phyloP scores from a whole-genome alignment of 257 asterid genomes.

The Plantago elongata region DNA sequence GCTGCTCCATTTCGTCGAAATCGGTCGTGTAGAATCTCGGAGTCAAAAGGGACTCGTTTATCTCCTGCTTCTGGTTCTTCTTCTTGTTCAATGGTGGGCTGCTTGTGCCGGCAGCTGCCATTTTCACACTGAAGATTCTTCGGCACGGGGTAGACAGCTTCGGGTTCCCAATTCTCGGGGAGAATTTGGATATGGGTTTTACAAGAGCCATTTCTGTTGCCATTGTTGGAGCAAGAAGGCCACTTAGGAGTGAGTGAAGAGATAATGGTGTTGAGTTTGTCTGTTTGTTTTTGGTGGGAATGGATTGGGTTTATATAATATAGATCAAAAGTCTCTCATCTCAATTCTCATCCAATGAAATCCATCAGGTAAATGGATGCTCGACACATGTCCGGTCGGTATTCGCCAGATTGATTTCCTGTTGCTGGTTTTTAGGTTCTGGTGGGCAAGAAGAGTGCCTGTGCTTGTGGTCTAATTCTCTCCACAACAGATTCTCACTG shows the following conservation, averaged over 20 bases:
- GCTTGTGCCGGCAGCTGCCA: constrained; percentile 48
- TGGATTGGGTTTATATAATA: constrained; percentile 21
- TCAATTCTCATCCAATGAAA: constrained; percentile 64
- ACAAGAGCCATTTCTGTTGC: constrained; percentile 73
- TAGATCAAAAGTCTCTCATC: constrained; percentile 26
- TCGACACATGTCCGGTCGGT: constrained; percentile 51
- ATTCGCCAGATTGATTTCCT: constrained; percentile 41
- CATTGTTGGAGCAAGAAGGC: constrained; percentile 22
- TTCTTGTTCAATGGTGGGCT: constrained; percentile 39
- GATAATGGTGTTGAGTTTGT: neutral
- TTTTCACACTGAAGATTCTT: constrained; percentile 34
- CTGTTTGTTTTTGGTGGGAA: constrained; percentile 1
- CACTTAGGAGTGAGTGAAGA: neutral
- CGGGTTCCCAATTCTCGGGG: constrained; percentile 22
- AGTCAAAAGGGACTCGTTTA: constrained; percentile 61
- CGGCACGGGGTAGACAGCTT: constrained; percentile 9
- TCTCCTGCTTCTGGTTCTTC: constrained; percentile 50
- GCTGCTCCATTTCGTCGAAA: constrained; percentile 95
- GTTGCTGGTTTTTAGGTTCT: constrained; percentile 11
- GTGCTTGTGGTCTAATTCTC: constrained; percentile 29
- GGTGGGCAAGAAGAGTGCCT: neutral
- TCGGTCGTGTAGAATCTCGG: constrained; percentile 92
- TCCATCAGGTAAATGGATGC: constrained; percentile 29
- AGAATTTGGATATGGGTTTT: constrained; percentile 60
- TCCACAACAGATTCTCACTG: constrained; percentile 15